phyloP scores from a whole-genome alignment of 2,329 filamentous ascomycete species.

The Sporothrix variecibatus region DNA sequence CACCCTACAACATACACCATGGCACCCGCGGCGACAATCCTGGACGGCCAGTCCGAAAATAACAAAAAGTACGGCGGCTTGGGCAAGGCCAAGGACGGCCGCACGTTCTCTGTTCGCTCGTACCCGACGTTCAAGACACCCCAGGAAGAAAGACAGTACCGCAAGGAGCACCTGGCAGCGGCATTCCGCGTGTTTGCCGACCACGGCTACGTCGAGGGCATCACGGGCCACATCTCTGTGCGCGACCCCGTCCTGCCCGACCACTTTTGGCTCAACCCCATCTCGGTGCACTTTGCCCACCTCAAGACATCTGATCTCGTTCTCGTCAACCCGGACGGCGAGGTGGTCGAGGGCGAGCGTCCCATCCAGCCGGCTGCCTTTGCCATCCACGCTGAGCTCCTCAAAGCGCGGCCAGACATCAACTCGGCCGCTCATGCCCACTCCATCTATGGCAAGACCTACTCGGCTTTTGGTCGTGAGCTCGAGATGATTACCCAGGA shows the following conservation, averaged over 20 bases:
- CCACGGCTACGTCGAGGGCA: conserved; percentile 62
- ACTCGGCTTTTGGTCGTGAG: conserved; percentile 62
- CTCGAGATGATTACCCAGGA: conserved; percentile 71
- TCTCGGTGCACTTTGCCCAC: conserved; percentile 66
- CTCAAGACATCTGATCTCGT: conserved; percentile 71
- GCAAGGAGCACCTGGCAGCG: conserved; percentile 56
- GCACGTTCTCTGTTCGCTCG: conserved; percentile 40
- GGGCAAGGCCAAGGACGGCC: conserved; percentile 16
- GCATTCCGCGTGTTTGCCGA: conserved; percentile 63
- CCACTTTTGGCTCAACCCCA: conserved; percentile 49
- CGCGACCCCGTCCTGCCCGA: conserved; percentile 32
- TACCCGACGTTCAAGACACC: conserved; percentile 55
- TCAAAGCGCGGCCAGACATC: conserved; percentile 64
- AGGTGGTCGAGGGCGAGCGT: conserved; percentile 61
- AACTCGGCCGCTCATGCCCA: conserved; percentile 70
- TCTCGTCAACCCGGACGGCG: conserved; percentile 60
- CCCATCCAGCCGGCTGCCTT: conserved; percentile 70
- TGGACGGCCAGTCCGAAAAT: conserved; percentile 18
- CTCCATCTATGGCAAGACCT: conserved; percentile 64
- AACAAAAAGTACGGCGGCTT: conserved; percentile 13
- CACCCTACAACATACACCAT: neutral
- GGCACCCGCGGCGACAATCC: conserved; percentile 1
- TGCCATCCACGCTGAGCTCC: conserved; percentile 66
- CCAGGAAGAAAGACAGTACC: conserved; percentile 56
- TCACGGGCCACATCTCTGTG: conserved; percentile 60